These are phyloP conservation scores for Isoetes engelmannii DNA, from an alignment of 83 land plant species.

Conservation along the genomic window DNA sequence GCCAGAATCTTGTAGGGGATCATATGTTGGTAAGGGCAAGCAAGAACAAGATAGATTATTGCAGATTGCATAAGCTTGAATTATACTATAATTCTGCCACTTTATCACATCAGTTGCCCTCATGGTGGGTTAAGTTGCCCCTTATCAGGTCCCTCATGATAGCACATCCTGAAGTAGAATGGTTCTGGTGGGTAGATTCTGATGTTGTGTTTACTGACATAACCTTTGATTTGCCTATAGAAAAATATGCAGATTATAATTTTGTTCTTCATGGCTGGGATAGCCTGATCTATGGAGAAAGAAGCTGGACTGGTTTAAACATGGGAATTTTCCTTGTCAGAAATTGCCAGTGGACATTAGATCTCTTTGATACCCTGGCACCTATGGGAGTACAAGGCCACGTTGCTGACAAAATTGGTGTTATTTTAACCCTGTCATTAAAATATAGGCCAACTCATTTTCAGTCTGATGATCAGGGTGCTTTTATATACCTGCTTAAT, in stretches of 20 bases:
- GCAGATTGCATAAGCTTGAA: conserved; percentile 45
- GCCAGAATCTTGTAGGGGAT: conserved; percentile 54
- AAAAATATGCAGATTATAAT: conserved; percentile 20
- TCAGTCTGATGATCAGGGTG: conserved; percentile 32
- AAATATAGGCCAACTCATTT: conserved; percentile 13
- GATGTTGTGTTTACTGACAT: conserved; percentile 33
- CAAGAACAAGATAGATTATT: conserved; percentile 76
- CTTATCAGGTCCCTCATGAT: conserved; percentile 28
- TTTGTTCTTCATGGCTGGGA: conserved; percentile 32
- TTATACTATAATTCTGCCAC: conserved; percentile 20
- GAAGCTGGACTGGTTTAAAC: conserved; percentile 30
- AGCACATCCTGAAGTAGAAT: conserved; percentile 37
- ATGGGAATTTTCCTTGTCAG: conserved; percentile 51
- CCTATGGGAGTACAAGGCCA: conserved; percentile 59
- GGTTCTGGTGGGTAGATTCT: conserved; percentile 36
- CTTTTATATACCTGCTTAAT: conserved; percentile 28
- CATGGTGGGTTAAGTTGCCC: conserved; percentile 29
- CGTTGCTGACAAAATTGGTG: conserved; percentile 26
- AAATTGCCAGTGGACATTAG: conserved; percentile 85
- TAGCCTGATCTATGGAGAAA: conserved; percentile 16
- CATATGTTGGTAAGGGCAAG: conserved; percentile 54
- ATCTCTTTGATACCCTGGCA: conserved; percentile 63
- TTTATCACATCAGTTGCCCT: conserved; percentile 3
- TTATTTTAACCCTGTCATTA: conserved; percentile 19
- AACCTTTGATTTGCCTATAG: conserved; percentile 25